These are phyloP conservation scores for Zygosaccharomyces sapae DNA, from an alignment of 1,139 yeast species.

Conservation along the genomic window DNA sequence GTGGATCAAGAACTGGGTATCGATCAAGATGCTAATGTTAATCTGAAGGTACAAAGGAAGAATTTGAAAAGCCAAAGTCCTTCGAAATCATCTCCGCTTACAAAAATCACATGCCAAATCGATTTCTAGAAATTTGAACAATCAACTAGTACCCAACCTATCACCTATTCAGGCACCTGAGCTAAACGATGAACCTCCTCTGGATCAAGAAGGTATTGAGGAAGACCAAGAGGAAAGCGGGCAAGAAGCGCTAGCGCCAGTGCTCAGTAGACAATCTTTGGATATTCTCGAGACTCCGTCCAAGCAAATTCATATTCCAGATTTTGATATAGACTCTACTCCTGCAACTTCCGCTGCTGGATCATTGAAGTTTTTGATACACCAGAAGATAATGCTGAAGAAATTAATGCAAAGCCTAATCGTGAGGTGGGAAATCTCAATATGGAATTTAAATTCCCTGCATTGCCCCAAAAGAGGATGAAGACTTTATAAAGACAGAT, in stretches of 20 bases:
- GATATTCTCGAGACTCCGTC: slow-evolving; percentile 30
- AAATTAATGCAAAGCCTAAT: background rate
- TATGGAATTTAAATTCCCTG: slow-evolving; percentile 26
- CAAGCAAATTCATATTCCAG: slow-evolving; percentile 30
- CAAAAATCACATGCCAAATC: background rate
- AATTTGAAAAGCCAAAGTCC: slow-evolving; percentile 21
- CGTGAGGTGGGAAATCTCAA: slow-evolving; percentile 17
- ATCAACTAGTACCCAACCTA: background rate
- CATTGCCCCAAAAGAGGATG: slow-evolving; percentile 1
- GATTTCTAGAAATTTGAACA: background rate
- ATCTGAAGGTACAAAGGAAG: slow-evolving; percentile 29
- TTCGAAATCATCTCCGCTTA: background rate
- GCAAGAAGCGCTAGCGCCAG: background rate
- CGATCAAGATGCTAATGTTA: slow-evolving; percentile 34
- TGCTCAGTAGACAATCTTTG: slow-evolving; percentile 15
- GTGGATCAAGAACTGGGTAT: slow-evolving; percentile 30
- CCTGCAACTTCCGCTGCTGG: slow-evolving; percentile 18
- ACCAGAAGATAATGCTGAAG: slow-evolving; percentile 14
- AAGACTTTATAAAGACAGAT: slow-evolving; percentile 19
- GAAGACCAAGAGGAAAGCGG: background rate
- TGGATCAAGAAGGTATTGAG: background rate
- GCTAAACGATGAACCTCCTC: background rate
- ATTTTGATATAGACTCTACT: slow-evolving; percentile 24
- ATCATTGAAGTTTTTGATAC: slow-evolving; percentile 28
- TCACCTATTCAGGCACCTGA: background rate